These are phyloP conservation scores for Hygrophila difformis DNA, from an alignment of 257 asterid genomes.

Conservation along the genomic window DNA sequence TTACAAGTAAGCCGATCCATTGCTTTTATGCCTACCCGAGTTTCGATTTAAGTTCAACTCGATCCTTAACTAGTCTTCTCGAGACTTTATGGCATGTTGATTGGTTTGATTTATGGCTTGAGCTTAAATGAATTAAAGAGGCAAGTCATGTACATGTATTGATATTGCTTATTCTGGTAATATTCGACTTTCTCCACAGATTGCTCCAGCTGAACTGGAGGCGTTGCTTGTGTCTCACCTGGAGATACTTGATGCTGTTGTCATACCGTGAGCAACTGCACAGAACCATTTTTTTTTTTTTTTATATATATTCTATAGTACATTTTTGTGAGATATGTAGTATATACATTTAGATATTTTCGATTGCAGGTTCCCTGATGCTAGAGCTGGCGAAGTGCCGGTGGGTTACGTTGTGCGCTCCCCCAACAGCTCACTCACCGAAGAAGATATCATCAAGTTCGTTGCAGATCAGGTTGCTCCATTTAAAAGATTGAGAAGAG, in stretches of 20 bases:
- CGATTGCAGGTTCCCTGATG: constrained; percentile 70
- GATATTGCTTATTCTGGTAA: too few species aligned
- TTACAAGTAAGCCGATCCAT: neutral
- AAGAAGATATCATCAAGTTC: constrained; percentile 71
- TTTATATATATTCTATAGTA: too few species aligned
- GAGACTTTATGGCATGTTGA: too few species aligned
- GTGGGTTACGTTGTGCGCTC: constrained; percentile 77
- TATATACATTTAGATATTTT: neutral
- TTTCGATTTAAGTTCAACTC: too few species aligned
- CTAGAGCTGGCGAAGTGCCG: constrained; percentile 99
- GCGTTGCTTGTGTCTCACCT: constrained; percentile 1
- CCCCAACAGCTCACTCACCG: constrained; percentile 75
- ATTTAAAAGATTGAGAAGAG: constrained; percentile 58
- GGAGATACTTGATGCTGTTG: constrained; percentile 8
- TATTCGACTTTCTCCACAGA: neutral
- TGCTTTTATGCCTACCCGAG: too few species aligned
- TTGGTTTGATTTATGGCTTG: too few species aligned
- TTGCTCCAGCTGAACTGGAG: constrained; percentile 6
- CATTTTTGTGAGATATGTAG: too few species aligned
- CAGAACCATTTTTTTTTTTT: neutral
- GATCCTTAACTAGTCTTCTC: too few species aligned
- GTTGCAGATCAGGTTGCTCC: constrained; percentile 91
- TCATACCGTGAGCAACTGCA: constrained; percentile 58
- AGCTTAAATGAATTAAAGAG: too few species aligned
- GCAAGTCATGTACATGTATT: too few species aligned